Percentiles rank a stretch among this genome's conserved stretches.
These are phyloP conservation scores for Phytophthora vignae DNA, from an alignment of 352 stramenopile genomes.

Conservation along the genomic window DNA sequence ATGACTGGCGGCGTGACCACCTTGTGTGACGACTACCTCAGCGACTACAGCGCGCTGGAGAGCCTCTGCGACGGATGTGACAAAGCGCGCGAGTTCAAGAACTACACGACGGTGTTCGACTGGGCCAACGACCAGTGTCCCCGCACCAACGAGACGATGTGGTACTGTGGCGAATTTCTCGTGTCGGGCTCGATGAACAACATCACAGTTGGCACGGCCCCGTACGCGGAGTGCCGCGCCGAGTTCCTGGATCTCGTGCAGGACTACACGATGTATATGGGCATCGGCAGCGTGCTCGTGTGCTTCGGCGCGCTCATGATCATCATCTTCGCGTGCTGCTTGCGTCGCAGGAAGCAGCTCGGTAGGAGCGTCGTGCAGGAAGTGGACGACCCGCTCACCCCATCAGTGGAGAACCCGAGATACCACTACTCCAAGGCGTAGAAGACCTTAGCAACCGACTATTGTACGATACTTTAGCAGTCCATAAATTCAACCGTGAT, in stretches of 20 bases:
- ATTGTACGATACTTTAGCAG: slow-evolving; percentile 23
- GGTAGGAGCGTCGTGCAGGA: slow-evolving; percentile 13
- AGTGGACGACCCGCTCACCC: slow-evolving; percentile 25
- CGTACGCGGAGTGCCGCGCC: slow-evolving; percentile 56
- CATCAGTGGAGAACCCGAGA: slow-evolving; percentile 24
- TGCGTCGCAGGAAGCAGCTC: slow-evolving; percentile 45
- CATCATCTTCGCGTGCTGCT: slow-evolving; percentile 51
- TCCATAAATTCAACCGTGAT: neutral
- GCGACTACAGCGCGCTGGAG: slow-evolving; percentile 44
- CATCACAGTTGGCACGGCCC: slow-evolving; percentile 44
- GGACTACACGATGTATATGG: slow-evolving; percentile 48
- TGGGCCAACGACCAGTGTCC: slow-evolving; percentile 85
- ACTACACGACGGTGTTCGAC: slow-evolving; percentile 78
- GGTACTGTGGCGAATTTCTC: slow-evolving; percentile 75
- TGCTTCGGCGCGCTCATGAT: slow-evolving; percentile 50
- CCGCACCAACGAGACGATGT: slow-evolving; percentile 51
- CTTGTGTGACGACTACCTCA: slow-evolving; percentile 60
- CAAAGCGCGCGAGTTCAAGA: slow-evolving; percentile 59
- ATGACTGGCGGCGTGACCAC: slow-evolving; percentile 58
- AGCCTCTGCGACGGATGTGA: slow-evolving; percentile 62
- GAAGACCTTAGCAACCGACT: slow-evolving; percentile 14
- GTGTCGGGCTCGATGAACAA: slow-evolving; percentile 33
- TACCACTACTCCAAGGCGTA: slow-evolving; percentile 44
- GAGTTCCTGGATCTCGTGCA: slow-evolving; percentile 60
- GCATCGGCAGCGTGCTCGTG: slow-evolving; percentile 47